Evolutionary conservation across 306 rosid genomes (phyloP).

Genomic region (Dicorynia guianensis): DNA sequence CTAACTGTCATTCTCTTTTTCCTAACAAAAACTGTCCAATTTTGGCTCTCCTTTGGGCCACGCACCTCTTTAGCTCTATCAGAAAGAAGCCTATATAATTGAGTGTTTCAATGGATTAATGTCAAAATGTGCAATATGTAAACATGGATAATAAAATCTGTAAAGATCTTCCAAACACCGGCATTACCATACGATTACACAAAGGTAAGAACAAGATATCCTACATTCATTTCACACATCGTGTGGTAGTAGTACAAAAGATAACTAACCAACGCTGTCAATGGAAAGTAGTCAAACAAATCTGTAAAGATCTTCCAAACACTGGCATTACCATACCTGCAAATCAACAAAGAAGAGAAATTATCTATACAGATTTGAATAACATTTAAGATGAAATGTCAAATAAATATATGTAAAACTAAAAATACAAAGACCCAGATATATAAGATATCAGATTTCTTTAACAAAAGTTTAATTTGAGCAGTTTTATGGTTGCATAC

Average conservation of each 20-base stretch:
- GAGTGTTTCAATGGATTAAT: too few species aligned
- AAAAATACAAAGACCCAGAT: background rate
- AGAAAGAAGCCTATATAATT: background rate
- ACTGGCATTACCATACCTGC: slow-evolving; percentile 97
- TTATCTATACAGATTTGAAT: slow-evolving; percentile 28
- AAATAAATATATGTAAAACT: background rate
- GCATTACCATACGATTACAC: slow-evolving; percentile 74
- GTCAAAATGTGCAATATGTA: background rate
- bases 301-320: slow-evolving; percentile 97
- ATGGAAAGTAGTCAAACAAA: slow-evolving; percentile 94
- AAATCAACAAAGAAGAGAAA: slow-evolving; percentile 36
- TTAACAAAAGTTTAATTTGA: background rate
- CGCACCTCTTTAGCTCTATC: too few species aligned
- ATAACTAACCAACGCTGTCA: slow-evolving; percentile 92
- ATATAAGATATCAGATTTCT: background rate
- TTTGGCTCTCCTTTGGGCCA: too few species aligned
- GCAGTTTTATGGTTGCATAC: slow-evolving; percentile 17
- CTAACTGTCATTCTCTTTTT: too few species aligned
- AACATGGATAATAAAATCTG: slow-evolving; percentile 44
- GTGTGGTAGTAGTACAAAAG: background rate
- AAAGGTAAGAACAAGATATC: background rate
- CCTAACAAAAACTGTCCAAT: too few species aligned
- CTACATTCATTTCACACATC: background rate
- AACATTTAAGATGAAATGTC: slow-evolving; percentile 3
- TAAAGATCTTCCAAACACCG: slow-evolving; percentile 94